Base-by-base conservation (phyloP, 2,329 filamentous ascomycete genomes). In the Verticillium nubilum region DNA sequence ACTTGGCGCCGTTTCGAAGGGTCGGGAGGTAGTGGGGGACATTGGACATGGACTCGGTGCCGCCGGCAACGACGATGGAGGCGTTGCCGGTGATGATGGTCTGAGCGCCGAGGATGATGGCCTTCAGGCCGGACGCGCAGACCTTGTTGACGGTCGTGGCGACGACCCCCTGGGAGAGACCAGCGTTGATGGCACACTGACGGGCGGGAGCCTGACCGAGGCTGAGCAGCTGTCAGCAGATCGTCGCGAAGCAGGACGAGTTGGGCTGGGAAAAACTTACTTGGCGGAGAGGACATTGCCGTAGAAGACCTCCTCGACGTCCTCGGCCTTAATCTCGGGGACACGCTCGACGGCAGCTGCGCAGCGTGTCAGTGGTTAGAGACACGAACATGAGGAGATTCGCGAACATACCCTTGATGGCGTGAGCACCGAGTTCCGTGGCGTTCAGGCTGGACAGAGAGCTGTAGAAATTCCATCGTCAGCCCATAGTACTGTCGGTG, bases 131-230 rank as follows among this genome's bases (percentile, higher is more conserved):
- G 10, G 93, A 97, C 65, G 95, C 95, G 84, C 95, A 99, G 73
- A 99, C 95, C 82, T 99, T 99, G 88, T 99, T 99, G 72, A 99
- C 86, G 57, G 93, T 96, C 53, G 95, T 99, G 78, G 89, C 90
- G 67, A 96, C 85, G 65, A 90, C 90, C 58, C 78, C 83, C 64
- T 96, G 83, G 58, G 86, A 79, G 65, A 99, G 90, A 63, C 95
- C 95, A 70, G 92, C 95, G 69, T 88, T 86, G 70, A 99, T 85
- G 69, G 93, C 92, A 76, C 91, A 96, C 80, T 99, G 95, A 70
- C 95, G 89, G 67, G 95, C 93, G 66, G 96, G 95, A 73, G 96
- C 96, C 79, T 99, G 95, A 65, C 95, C 95, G 68, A 98, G 85
- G 75, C 93, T 97, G 67, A 5, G 47, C 7, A n/a, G 54, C 54